phyloP scores from a whole-genome alignment of 1,284 basidiomycete species.

The Schizopora paradoxa region DNA sequence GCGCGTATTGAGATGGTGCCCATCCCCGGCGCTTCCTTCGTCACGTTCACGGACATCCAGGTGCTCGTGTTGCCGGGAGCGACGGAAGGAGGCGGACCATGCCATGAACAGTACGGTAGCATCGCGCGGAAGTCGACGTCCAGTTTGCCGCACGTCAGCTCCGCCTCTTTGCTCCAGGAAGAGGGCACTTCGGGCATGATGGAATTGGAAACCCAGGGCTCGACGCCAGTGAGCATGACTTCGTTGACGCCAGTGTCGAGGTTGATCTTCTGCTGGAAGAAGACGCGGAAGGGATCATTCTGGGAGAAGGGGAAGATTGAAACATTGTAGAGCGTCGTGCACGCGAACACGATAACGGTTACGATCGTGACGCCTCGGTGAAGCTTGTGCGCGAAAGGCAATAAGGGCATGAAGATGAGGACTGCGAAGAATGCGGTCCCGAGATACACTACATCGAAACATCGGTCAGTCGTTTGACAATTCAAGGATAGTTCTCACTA shows the following conservation, averaged over 20 bases:
- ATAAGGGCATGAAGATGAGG: slow-evolving; percentile 51
- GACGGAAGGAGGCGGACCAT: slow-evolving; percentile 21
- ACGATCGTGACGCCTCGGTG: slow-evolving; percentile 41
- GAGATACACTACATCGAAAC: slow-evolving; percentile 43
- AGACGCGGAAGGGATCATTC: slow-evolving; percentile 58
- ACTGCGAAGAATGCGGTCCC: slow-evolving; percentile 40
- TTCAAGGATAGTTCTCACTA: slow-evolving; percentile 24
- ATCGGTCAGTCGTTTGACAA: not conserved
- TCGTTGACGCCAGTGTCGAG: slow-evolving; percentile 29
- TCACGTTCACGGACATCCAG: slow-evolving; percentile 28
- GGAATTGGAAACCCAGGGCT: slow-evolving; percentile 36
- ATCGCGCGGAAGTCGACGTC: too few relatives aligned
- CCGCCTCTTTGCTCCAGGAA: slow-evolving; percentile 28
- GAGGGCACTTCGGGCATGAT: slow-evolving; percentile 54
- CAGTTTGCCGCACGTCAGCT: slow-evolving; percentile 18
- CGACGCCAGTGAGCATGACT: slow-evolving; percentile 45
- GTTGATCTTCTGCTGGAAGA: slow-evolving; percentile 56
- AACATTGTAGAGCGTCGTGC: slow-evolving; percentile 41
- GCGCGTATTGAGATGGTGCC: slow-evolving; percentile 46
- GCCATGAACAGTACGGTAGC: slow-evolving; percentile 34
- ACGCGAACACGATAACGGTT: slow-evolving; percentile 39
- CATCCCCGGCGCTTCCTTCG: slow-evolving; percentile 34
- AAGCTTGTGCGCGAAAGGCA: slow-evolving; percentile 56
- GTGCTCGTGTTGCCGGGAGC: slow-evolving; percentile 14
- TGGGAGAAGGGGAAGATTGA: slow-evolving; percentile 57